Conservation (phyloP, 176 grass and related monocot species). For the Carex scoparia region DNA sequence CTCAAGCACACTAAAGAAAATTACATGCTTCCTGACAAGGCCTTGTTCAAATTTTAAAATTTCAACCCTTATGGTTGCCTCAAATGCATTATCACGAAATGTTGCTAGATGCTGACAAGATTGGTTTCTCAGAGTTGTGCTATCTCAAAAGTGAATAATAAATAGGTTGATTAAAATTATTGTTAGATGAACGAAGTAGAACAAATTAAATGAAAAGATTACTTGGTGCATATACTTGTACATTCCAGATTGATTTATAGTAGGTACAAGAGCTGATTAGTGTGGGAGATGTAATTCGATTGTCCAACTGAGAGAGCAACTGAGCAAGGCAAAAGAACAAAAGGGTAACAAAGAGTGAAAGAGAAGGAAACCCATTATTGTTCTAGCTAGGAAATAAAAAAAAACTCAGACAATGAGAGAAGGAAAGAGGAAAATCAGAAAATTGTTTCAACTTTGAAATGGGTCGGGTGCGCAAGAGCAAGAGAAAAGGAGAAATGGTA, state of each 20-base stretch:
- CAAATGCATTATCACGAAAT: constrained; percentile 32
- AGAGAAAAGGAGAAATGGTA: too few relatives aligned
- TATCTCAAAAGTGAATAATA: too few relatives aligned
- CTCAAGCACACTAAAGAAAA: constrained; percentile 54
- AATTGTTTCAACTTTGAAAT: too few relatives aligned
- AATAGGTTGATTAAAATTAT: not conserved
- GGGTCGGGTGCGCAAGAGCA: too few relatives aligned
- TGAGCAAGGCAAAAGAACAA: too few relatives aligned
- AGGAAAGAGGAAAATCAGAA: too few relatives aligned
- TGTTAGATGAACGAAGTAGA: not conserved
- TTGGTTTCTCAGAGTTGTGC: constrained; percentile 36
- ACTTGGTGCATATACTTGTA: not conserved
- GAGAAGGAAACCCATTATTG: too few relatives aligned
- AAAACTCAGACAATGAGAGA: too few relatives aligned
- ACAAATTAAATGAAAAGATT: not conserved
- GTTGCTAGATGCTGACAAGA: constrained; percentile 35
- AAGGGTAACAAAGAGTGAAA: too few relatives aligned
- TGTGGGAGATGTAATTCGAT: not conserved
- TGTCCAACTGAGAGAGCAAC: not conserved
- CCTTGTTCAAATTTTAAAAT: constrained; percentile 46
- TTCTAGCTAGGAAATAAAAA: too few relatives aligned
- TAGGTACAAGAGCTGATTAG: not conserved
- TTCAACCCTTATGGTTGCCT: not conserved
- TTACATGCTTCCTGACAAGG: constrained; percentile 41
- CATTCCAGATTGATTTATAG: not conserved